A percentile compares a stretch with the other conserved stretches of the same genome.
Evolutionary conservation across 805 yeast species (phyloP).

Genomic region (Priceomyces medius): DNA sequence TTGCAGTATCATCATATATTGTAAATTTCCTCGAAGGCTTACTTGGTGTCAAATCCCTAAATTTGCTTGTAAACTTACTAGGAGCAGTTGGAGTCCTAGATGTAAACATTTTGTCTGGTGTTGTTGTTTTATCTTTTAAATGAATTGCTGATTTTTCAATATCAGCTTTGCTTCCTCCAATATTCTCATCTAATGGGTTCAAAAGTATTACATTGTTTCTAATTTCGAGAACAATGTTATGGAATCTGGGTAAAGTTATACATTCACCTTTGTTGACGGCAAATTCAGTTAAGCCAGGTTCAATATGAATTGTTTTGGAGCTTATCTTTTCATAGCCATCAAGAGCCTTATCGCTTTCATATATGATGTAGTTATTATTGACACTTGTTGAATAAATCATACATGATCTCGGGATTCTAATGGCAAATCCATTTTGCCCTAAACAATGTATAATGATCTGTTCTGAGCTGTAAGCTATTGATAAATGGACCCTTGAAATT

Average conservation of each 20-base stretch:
- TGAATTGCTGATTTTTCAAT: not conserved
- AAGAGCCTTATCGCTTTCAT: constrained; percentile 19
- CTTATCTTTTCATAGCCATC: constrained; percentile 7
- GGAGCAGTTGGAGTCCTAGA: constrained; percentile 4
- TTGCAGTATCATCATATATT: constrained; percentile 2
- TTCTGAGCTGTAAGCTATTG: constrained; percentile 42
- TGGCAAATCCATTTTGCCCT: constrained; percentile 79
- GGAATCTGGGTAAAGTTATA: constrained; percentile 59
- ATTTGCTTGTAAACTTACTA: not conserved
- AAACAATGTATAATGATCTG: constrained; percentile 61
- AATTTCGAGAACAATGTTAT: constrained; percentile 65
- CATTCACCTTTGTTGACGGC: constrained; percentile 62
- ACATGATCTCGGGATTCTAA: constrained; percentile 57
- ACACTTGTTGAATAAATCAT: constrained; percentile 25
- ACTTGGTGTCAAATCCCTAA: constrained; percentile 2
- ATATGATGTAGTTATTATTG: constrained; percentile 20
- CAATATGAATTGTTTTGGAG: constrained; percentile 41
- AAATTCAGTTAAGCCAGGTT: constrained; percentile 49
- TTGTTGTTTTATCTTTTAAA: not conserved
- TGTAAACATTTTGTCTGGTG: not conserved
- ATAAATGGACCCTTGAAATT: constrained; percentile 68
- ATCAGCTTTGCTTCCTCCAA: constrained; percentile 45
- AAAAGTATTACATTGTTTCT: constrained; percentile 61
- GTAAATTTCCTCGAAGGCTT: constrained; percentile 1
- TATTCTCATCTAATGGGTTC: constrained; percentile 46